Evolutionary conservation across 2,329 filamentous ascomycete genomes (phyloP).

Genomic region (Fragosphaeria purpurea): DNA sequence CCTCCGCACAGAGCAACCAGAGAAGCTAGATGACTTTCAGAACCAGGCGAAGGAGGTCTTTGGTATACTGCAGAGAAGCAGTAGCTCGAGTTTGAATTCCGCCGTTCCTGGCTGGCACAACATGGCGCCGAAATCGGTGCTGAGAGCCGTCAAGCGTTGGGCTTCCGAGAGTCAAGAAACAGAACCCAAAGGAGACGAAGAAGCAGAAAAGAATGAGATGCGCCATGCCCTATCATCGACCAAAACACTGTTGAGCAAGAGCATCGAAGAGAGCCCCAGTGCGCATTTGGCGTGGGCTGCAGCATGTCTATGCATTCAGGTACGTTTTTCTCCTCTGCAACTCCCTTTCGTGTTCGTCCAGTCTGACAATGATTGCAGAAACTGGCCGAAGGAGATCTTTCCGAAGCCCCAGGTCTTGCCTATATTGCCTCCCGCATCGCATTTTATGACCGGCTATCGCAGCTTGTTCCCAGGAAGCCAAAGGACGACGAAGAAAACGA

Average conservation of each 20-base stretch:
- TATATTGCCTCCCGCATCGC: constrained; percentile 3
- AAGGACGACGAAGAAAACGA: background rate
- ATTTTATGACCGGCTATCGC: constrained; percentile 3
- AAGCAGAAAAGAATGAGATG: background rate
- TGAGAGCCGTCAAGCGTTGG: background rate
- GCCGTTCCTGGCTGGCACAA: constrained; percentile 2
- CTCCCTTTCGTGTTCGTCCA: no score
- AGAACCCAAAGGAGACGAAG: constrained; percentile 1
- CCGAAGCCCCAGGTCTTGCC: constrained; percentile 3
- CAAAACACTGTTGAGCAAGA: constrained; percentile 2
- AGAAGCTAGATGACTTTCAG: background rate
- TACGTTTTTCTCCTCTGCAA: background rate
- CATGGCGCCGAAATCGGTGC: background rate
- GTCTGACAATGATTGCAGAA: background rate
- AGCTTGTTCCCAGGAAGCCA: background rate
- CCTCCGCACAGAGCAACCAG: background rate
- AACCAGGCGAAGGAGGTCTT: background rate
- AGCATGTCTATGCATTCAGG: constrained; percentile 2
- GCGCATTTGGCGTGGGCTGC: constrained; percentile 4
- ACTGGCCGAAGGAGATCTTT: background rate
- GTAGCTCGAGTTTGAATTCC: constrained; percentile 1
- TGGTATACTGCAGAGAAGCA: constrained; percentile 1
- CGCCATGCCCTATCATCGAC: background rate
- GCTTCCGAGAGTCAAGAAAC: background rate
- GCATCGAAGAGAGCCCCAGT: background rate